phyloP scores from a whole-genome alignment of 164 flowering plant species.

The Warburgia ugandensis region DNA sequence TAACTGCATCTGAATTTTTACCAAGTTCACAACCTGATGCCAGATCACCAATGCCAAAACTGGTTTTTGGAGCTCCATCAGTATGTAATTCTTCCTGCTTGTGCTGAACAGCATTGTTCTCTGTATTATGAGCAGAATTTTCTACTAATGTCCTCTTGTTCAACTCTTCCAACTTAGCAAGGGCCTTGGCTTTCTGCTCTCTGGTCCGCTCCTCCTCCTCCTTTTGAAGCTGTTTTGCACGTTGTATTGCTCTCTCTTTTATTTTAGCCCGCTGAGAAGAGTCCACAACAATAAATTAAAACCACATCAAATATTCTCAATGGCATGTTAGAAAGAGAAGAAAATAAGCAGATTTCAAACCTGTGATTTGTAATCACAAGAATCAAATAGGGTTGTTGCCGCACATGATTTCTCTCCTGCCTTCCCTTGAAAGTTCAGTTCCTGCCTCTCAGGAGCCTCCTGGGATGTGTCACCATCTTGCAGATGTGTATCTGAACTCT shows the following conservation, averaged over 20 bases:
- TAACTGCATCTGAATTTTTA: slow-evolving; percentile 15
- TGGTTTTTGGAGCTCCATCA: slow-evolving; percentile 2
- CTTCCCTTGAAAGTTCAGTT: slow-evolving; percentile 21
- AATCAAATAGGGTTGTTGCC: slow-evolving; percentile 24
- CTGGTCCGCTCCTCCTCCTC: slow-evolving; percentile 88
- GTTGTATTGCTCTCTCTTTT: slow-evolving; percentile 76
- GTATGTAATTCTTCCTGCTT: slow-evolving; percentile 29
- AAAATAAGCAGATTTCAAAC: slow-evolving; percentile 24
- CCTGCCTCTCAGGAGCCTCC: slow-evolving; percentile 25
- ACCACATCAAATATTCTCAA: neutral
- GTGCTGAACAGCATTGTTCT: slow-evolving; percentile 15
- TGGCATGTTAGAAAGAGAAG: neutral
- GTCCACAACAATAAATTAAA: slow-evolving; percentile 2
- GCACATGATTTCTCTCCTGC: slow-evolving; percentile 30
- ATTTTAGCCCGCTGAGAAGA: slow-evolving; percentile 71
- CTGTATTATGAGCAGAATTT: slow-evolving; percentile 29
- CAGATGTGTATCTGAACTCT: slow-evolving; percentile 14
- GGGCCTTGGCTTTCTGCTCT: slow-evolving; percentile 93
- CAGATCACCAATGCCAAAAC: slow-evolving; percentile 9
- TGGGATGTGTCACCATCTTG: slow-evolving; percentile 19
- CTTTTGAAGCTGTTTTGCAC: slow-evolving; percentile 66
- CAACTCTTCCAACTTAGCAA: slow-evolving; percentile 87
- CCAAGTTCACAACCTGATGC: slow-evolving; percentile 9
- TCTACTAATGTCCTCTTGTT: slow-evolving; percentile 56
- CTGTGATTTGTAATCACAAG: slow-evolving; percentile 50